Evolutionary conservation across 2,329 filamentous ascomycete genomes (phyloP).

Genomic region (Cladobotryum mycophilum): DNA sequence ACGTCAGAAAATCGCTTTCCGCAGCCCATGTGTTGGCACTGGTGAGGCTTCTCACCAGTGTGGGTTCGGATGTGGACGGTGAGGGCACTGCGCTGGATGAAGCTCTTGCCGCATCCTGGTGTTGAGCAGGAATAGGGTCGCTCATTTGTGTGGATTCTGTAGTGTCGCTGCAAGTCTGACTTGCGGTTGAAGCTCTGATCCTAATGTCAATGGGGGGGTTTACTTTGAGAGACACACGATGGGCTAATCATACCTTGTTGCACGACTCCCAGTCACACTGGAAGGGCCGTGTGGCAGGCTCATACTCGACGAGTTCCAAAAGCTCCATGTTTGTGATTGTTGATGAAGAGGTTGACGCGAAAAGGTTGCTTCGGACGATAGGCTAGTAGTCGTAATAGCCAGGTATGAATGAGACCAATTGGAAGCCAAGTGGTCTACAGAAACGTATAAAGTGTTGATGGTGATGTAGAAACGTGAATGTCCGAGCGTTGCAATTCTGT

Average conservation of each 20-base stretch:
- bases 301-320: conserved; percentile 59
- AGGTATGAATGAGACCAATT: no score
- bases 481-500: no score
- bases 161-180: conserved; percentile 63
- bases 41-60: conserved; percentile 65
- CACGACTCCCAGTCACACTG: conserved; percentile 58
- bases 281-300: conserved; percentile 56
- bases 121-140: conserved; percentile 57
- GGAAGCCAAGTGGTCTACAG: no score
- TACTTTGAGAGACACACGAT: neutral
- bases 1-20: conserved; percentile 66
- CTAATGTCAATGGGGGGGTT: conserved; percentile 11
- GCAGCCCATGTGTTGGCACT: conserved; percentile 59
- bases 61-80: conserved; percentile 67
- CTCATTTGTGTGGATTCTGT: conserved; percentile 67
- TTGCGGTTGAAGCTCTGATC: conserved; percentile 64
- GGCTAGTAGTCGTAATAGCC: neutral
- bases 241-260: conserved; percentile 45
- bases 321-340: conserved; percentile 46
- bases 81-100: conserved; percentile 64
- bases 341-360: neutral
- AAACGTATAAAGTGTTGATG: no score
- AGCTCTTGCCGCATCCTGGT: conserved; percentile 60
- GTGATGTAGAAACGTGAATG: no score
- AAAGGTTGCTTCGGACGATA: neutral